Base-by-base conservation (phyloP, 2,329 filamentous ascomycete species). In the Ophiostoma novo-ulmi region DNA sequence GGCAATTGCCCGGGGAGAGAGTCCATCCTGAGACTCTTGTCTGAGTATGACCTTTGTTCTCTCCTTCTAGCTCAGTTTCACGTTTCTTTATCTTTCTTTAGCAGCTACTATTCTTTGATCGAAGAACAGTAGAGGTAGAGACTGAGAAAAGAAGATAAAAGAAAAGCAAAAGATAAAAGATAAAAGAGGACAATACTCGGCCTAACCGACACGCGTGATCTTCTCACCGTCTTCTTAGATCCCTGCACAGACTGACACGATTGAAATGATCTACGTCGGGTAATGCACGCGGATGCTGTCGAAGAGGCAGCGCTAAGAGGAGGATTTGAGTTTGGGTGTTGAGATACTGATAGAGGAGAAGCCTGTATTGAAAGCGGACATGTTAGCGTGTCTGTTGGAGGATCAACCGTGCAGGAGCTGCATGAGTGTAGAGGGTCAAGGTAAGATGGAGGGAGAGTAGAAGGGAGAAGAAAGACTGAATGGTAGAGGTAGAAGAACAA, bases 311-410 rank as follows among this genome's bases (percentile, higher is more conserved):
- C 1, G 38, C 38, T 10, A 39, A 17, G 41, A 44, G 41, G 10
- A 39, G 38, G 38, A 31, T 17, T 20, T 55, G 6, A 22, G 20
- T 22, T 8, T 22, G 48, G 14, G 20, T 11, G 4, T 14, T 7
- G 26, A 61, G 55, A 22, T 1, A 31, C 31, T 31, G n/a, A 26
- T 8, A 61, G 55, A 63, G 58, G 26, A 35, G 26, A 35, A 63
- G 13, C 26, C 58, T 63, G 58, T 1, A 63, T 63, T 63, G 58
- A 36, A 63, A 17, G 58, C 11, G 58, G 58, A 31, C 26, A 63
- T 22, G 58, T 63, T 63, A 63, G 58, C 20, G 58, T 35, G 58
- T 63, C 58, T 63, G 58, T 63, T 63, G 58, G 58, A 36, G 31
- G 58, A 63, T 63, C 58, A 63, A 63, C 13, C 26, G 26, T 35